Percentiles rank a stretch among this genome's conserved stretches.
These are phyloP conservation scores for Vanderwaltozyma polyspora DNA, from an alignment of 805 yeast species.

Conservation along the genomic window DNA sequence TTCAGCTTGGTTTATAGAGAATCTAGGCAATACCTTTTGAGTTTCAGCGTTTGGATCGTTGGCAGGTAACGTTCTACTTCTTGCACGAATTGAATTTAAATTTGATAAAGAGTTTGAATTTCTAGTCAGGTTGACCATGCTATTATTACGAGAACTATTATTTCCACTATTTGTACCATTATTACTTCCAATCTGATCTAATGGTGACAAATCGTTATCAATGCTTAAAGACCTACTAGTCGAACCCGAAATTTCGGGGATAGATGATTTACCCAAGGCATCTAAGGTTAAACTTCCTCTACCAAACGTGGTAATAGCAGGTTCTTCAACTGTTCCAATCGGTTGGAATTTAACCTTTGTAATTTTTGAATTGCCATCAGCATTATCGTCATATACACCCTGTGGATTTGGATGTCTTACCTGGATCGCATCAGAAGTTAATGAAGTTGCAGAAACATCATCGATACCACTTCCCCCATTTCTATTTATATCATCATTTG, in stretches of 20 bases:
- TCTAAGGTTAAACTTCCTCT: conserved; percentile 40
- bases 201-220: conserved; percentile 2
- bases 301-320: conserved; percentile 44
- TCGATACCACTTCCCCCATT: too few relatives aligned
- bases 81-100: conserved; percentile 6
- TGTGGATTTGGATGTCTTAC: conserved; percentile 1
- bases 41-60: conserved; percentile 5
- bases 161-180: neutral
- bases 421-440: neutral
- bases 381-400: neutral
- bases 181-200: neutral
- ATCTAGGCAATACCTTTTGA: conserved; percentile 8
- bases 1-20: conserved; percentile 10
- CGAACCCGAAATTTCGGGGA: neutral
- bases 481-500: too few relatives aligned
- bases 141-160: neutral
- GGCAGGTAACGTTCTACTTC: conserved; percentile 18
- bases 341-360: conserved; percentile 22
- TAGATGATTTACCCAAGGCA: conserved; percentile 13
- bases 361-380: conserved; percentile 1
- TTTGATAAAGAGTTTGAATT: conserved; percentile 2
- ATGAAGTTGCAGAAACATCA: too few relatives aligned
- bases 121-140: conserved; percentile 1
- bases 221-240: neutral
- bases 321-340: conserved; percentile 16